These are phyloP conservation scores for Globisporangium barbulae DNA, from an alignment of 352 stramenopile genomes.

Conservation along the genomic window DNA sequence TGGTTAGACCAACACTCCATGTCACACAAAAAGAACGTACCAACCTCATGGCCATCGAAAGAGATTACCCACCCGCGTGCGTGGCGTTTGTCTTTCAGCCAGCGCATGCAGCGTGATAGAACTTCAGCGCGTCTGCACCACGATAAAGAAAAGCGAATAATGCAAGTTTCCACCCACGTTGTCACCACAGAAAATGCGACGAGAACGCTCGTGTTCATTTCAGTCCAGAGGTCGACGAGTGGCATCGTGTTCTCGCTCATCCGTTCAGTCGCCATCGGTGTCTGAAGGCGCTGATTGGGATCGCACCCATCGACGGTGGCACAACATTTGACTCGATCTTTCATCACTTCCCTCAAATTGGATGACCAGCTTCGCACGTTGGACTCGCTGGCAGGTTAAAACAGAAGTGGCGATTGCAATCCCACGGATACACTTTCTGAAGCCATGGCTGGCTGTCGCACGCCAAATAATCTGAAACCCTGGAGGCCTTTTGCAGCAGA, in stretches of 20 bases:
- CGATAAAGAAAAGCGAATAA: neutral
- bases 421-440: conserved; percentile 4
- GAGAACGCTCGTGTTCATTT: neutral
- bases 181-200: neutral
- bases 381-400: neutral
- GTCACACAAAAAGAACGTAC: no score
- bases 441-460: neutral
- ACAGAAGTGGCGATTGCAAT: neutral
- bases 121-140: neutral
- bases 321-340: neutral
- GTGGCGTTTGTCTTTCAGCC: neutral
- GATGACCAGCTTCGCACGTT: neutral
- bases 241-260: no score
- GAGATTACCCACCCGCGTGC: no score
- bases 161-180: neutral
- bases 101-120: neutral
- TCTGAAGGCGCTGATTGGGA: neutral
- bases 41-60: no score
- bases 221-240: neutral
- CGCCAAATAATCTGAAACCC: no score
- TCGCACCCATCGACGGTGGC: neutral
- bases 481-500: neutral
- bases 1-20: no score
- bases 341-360: neutral
- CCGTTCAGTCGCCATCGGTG: neutral